Base-by-base conservation (phyloP, 805 yeast genomes). In the Saccharomyces mikatae region DNA sequence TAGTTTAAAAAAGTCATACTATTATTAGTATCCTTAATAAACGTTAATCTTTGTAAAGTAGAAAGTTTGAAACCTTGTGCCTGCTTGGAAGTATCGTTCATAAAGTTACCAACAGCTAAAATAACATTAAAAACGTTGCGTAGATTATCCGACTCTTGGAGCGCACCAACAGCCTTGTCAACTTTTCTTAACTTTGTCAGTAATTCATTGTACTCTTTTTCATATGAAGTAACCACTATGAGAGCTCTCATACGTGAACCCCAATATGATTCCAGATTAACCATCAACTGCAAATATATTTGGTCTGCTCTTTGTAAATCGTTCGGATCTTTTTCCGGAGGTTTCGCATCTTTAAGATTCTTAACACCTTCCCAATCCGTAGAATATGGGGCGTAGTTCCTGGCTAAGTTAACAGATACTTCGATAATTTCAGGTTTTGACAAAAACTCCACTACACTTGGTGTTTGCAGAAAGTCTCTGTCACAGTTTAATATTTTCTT, bases 81-180 rank as follows among this genome's bases (percentile, higher is more conserved):
- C 68, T 90, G 96, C 62, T 90, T 91, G 2, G 89, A 77, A n/a
- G 82, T 75, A 63, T 90, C 96, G 68, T 95, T 94, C 99, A 94
- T 94, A 68, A 84, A 92, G 69, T 94, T 94, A 56, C 99, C 99
- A 51, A 94, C 94, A 3, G 91, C 84, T 58, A 91, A 75, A 57
- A 94, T 92, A 49, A 94, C 82, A 54, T 88, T 90, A 64, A 95
- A 79, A 14, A 94, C 83, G 53, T 81, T 79, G 57, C 83, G 80
- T 64, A 95, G 76, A 51, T 82, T 81, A 17, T 79, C 80, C 1
- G 96, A 88, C 27, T 78, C 75, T 57, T 80, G 80, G 41, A 92
- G 76, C 47, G 83, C 76, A 46, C 79, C 79, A 46, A 84, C 82
- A 0, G 97, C 97, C 24, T 76, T 77, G 62, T 91, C 97, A 32